Conservation (phyloP, 495 filamentous ascomycete genomes). For the Penicillium antarcticum region DNA sequence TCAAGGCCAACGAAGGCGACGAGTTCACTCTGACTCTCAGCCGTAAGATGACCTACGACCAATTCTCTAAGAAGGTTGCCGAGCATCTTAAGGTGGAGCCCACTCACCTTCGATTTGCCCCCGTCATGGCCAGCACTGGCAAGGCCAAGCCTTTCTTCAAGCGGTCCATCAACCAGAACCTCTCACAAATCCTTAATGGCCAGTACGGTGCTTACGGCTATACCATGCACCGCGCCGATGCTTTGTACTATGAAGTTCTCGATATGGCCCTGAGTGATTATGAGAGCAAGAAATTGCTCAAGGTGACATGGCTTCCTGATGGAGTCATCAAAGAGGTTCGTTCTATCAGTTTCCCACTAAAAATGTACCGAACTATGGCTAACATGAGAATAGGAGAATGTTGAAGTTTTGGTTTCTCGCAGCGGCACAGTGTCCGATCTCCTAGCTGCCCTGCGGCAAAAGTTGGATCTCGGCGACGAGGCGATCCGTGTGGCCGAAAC, state of each 20-base stretch:
- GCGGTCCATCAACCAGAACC: slow-evolving; percentile 59
- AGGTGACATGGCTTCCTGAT: slow-evolving; percentile 80
- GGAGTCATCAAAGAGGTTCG: slow-evolving; percentile 85
- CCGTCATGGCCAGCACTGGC: slow-evolving; percentile 68
- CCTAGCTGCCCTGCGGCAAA: slow-evolving; percentile 68
- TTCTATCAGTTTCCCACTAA: background rate
- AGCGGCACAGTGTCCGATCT: slow-evolving; percentile 75
- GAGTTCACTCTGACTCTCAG: slow-evolving; percentile 73
- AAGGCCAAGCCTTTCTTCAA: slow-evolving; percentile 75
- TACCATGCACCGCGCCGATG: slow-evolving; percentile 67
- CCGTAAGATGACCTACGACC: slow-evolving; percentile 87
- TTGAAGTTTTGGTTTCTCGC: slow-evolving; percentile 81
- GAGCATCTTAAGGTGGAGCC: slow-evolving; percentile 73
- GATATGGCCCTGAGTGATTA: slow-evolving; percentile 91
- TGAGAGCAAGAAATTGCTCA: slow-evolving; percentile 83
- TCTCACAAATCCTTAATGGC: slow-evolving; percentile 68
- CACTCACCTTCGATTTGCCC: slow-evolving; percentile 87
- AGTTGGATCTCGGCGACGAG: slow-evolving; percentile 74
- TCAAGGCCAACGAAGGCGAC: slow-evolving; percentile 39
- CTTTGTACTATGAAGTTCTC: slow-evolving; percentile 84
- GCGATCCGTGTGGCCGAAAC: slow-evolving; percentile 70
- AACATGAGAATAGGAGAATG: slow-evolving; percentile 53
- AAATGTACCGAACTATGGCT: slow-evolving; percentile 6
- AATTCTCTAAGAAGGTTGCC: slow-evolving; percentile 80
- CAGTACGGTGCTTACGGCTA: slow-evolving; percentile 60